Evolutionary conservation across 805 yeast species (phyloP).

Genomic region (Priceomyces castillae): DNA sequence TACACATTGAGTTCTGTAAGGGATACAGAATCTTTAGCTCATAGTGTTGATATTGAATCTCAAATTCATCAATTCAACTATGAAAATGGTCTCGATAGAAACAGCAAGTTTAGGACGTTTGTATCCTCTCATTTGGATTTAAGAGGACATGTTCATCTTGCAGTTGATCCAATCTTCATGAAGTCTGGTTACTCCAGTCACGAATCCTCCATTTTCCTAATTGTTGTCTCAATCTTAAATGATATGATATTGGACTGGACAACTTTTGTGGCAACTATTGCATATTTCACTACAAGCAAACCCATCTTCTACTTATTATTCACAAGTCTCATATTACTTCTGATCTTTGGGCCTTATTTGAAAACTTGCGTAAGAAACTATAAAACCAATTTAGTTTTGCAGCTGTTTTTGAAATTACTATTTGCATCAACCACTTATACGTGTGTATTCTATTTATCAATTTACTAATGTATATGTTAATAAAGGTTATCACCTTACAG

Average conservation of each 20-base stretch:
- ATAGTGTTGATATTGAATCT: background rate
- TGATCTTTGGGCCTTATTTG: background rate
- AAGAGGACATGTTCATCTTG: background rate
- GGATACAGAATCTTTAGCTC: constrained; percentile 1
- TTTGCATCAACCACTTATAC: constrained; percentile 1
- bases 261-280: background rate
- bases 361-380: background rate
- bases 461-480: background rate
- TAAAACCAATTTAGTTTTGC: background rate
- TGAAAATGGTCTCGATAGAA: constrained; percentile 1
- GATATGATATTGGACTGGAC: constrained; percentile 1
- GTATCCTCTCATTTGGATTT: constrained; percentile 1
- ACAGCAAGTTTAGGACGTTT: constrained; percentile 1
- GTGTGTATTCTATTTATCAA: background rate
- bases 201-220: constrained; percentile 2
- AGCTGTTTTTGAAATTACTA: background rate
- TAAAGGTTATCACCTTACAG: no score
- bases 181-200: background rate
- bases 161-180: constrained; percentile 6
- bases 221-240: background rate
- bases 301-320: background rate
- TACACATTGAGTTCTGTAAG: constrained; percentile 5
- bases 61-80: background rate
- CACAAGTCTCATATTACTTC: background rate
- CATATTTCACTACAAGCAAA: background rate